Base-by-base conservation (phyloP, 2,329 filamentous ascomycete species). In the Cytospora paraplurivora region DNA sequence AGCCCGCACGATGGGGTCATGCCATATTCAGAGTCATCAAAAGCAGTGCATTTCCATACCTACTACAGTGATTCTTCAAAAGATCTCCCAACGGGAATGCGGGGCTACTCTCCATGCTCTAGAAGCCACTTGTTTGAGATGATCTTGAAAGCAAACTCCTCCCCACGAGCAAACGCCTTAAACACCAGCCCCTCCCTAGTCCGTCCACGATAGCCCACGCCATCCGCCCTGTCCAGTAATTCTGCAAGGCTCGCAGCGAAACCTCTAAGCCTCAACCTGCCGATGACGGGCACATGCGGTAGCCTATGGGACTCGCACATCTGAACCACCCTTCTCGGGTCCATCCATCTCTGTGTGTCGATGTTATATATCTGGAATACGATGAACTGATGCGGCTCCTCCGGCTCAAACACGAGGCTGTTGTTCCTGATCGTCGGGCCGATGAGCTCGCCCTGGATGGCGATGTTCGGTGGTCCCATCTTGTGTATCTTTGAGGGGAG, bases 81-180 rank as follows among this genome's bases (percentile, higher is more conserved):
- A 27, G 27, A 27, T 27, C 4, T 27, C 27, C 27, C 27, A 27
- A 27, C 27, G 27, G 27, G 27, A 27, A 27, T 27, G 27, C 27
- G 4, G 1, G 3, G 5, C 78, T 67, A 68, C 52, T 70, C 66
- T 19, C 68, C 68, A 17, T 67, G 68, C 54, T 69, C 56, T 4
- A 72, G 56, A 33, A 74, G 64, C 71, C 72, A 75, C 1, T 63
- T 59, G 56, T 74, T 73, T 10, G 72, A 71, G 47, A 75, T 73
- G 34, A 69, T 70, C 66, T 75, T 76, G 68, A 75, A 72, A 0
- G 59, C 33, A 33, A 60, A 62, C 0, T 50, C 47, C 8, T 66
- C 66, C 21, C 32, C 27, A 27, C 37, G 32, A 56, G 70, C 66
- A 19, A 68, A 13, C 12, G 64, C 61, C 49, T 70, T 72, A 54